phyloP scores from a whole-genome alignment of 192 early-diverging fungal species.

The Helicostylum pulchrum region DNA sequence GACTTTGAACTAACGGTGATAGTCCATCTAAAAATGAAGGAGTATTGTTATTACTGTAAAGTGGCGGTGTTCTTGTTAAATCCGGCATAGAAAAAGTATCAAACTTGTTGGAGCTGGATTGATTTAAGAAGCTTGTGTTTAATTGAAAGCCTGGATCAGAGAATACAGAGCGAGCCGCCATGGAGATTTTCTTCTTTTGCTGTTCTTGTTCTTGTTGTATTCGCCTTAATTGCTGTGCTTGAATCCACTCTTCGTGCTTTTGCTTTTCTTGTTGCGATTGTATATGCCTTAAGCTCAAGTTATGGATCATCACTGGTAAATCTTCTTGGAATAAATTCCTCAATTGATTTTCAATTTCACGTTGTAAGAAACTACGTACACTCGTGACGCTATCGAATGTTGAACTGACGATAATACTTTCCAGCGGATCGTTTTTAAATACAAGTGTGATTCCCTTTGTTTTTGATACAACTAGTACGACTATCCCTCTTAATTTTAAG shows the following conservation, averaged over 20 bases:
- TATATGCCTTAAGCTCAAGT: constrained; percentile 71
- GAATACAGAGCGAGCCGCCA: constrained; percentile 2
- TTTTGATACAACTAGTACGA: constrained; percentile 94
- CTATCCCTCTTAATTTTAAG: constrained; percentile 87
- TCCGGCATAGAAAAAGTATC: constrained; percentile 8
- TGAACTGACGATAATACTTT: constrained; percentile 88
- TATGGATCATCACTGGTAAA: constrained; percentile 89
- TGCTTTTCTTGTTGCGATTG: constrained; percentile 50
- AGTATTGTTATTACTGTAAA: background rate
- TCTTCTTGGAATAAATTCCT: constrained; percentile 92
- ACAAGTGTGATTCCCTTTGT: constrained; percentile 92
- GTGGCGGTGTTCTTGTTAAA: background rate
- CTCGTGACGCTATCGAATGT: constrained; percentile 94
- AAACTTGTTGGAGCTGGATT: background rate
- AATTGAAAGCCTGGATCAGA: background rate
- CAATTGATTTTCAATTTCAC: constrained; percentile 87
- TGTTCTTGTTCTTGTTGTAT: constrained; percentile 12
- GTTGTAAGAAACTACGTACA: constrained; percentile 84
- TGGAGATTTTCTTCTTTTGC: background rate
- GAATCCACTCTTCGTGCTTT: background rate
- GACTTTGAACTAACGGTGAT: background rate
- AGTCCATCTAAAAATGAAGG: constrained; percentile 13
- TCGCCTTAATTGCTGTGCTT: background rate
- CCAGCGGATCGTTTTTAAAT: constrained; percentile 98
- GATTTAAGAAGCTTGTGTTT: too few relatives aligned